Percentiles rank a stretch among this genome's conserved stretches.
Evolutionary conservation across 2,329 filamentous ascomycete genomes (phyloP).

Genomic region (Trichoderma brevicompactum): DNA sequence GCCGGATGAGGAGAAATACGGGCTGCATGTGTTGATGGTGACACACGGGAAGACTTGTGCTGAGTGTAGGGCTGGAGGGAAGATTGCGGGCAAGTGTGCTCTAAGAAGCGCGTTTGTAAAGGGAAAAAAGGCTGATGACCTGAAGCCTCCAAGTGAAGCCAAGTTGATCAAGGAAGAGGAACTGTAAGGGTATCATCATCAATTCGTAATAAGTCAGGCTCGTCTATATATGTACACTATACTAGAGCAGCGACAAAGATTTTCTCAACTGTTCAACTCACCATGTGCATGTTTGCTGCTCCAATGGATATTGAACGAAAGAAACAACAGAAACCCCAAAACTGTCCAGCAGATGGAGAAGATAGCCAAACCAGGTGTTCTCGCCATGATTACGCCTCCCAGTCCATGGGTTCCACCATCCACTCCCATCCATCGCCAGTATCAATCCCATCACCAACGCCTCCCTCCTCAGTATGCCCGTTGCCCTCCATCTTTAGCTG

Average conservation of each 20-base stretch:
- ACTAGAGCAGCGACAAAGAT: neutral
- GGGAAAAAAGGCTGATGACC: constrained; percentile 33
- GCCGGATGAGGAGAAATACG: constrained; percentile 55
- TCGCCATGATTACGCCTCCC: constrained; percentile 37
- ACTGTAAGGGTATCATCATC: neutral
- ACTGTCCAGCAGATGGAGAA: neutral
- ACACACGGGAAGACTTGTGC: constrained; percentile 51
- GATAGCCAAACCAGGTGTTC: neutral
- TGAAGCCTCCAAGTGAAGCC: constrained; percentile 26
- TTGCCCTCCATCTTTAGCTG: constrained; percentile 45
- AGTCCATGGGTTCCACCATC: constrained; percentile 49
- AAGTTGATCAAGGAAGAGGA: neutral
- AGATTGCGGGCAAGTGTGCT: constrained; percentile 46
- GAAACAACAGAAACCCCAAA: too few relatives aligned
- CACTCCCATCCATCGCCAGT: constrained; percentile 43
- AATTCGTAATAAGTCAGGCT: neutral
- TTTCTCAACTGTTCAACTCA: neutral
- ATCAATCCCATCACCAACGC: constrained; percentile 23
- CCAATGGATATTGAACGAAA: neutral
- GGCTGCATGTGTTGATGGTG: constrained; percentile 54
- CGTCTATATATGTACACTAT: neutral
- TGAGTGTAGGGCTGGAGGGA: constrained; percentile 52
- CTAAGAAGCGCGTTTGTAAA: constrained; percentile 47
- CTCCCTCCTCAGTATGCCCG: constrained; percentile 14
- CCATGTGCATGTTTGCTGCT: neutral